Percentiles rank a stretch among this genome's conserved stretches.
Evolutionary conservation across 495 filamentous ascomycete genomes (phyloP).

Genomic region (Neurospora sp.): DNA sequence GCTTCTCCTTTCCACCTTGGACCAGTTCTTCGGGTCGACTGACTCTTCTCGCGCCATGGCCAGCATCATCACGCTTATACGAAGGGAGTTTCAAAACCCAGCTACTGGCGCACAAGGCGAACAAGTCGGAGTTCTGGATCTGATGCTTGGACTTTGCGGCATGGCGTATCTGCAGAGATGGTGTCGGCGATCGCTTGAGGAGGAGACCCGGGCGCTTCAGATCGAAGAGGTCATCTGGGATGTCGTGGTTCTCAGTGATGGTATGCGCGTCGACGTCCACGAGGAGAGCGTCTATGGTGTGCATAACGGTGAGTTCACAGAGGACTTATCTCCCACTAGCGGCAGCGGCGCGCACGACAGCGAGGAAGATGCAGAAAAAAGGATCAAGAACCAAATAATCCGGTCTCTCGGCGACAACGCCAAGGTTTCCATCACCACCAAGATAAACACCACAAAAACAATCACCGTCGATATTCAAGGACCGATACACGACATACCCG

Average conservation of each 20-base stretch:
- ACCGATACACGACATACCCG: slow-evolving; percentile 46
- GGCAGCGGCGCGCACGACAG: slow-evolving; percentile 19
- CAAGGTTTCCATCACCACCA: slow-evolving; percentile 54
- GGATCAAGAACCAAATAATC: slow-evolving; percentile 37
- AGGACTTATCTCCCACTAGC: slow-evolving; percentile 15
- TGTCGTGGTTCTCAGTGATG: slow-evolving; percentile 62
- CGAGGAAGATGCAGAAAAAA: slow-evolving; percentile 30
- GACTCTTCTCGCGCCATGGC: slow-evolving; percentile 74
- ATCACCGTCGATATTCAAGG: slow-evolving; percentile 66
- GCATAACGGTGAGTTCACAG: slow-evolving; percentile 33
- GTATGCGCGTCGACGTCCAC: slow-evolving; percentile 49
- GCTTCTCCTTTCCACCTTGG: slow-evolving; percentile 54
- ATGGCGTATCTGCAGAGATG: slow-evolving; percentile 63
- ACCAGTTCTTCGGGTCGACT: slow-evolving; percentile 67
- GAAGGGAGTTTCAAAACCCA: slow-evolving; percentile 59
- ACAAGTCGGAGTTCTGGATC: slow-evolving; percentile 53
- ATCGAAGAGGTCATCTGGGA: slow-evolving; percentile 66
- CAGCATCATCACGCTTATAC: slow-evolving; percentile 63
- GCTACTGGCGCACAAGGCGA: slow-evolving; percentile 49
- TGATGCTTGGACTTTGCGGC: slow-evolving; percentile 57
- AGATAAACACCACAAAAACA: slow-evolving; percentile 53
- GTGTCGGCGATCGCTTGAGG: slow-evolving; percentile 51
- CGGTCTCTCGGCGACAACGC: slow-evolving; percentile 35
- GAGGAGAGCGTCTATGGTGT: slow-evolving; percentile 27
- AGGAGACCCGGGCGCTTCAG: slow-evolving; percentile 39